Percentiles rank a stretch among this genome's conserved stretches.
phyloP scores from a whole-genome alignment of 345 rosid genomes.

The Melaleuca alternifolia region DNA sequence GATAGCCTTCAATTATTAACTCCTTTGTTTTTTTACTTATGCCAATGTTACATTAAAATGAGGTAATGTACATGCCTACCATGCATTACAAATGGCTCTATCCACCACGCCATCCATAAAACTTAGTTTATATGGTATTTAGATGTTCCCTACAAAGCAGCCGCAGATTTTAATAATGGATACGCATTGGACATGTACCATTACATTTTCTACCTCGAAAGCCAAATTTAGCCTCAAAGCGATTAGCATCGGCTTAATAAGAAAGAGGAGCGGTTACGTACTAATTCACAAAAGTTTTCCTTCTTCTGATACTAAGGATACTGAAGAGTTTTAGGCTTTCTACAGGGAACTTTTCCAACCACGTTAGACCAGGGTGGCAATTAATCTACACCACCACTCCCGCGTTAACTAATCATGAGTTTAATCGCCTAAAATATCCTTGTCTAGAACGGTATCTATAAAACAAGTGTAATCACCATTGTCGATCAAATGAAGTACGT shows the following conservation, averaged over 20 bases:
- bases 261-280: background rate
- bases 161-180: background rate
- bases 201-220: background rate
- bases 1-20: background rate
- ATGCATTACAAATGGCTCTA: background rate
- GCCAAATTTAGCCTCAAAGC: background rate
- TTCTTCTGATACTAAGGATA: background rate
- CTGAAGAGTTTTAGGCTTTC: background rate
- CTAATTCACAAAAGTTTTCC: background rate
- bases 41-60: background rate
- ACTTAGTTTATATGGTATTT: background rate
- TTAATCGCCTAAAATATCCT: background rate
- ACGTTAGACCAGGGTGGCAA: background rate
- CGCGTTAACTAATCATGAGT: background rate
- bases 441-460: too few relatives aligned
- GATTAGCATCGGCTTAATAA: background rate
- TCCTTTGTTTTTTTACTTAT: background rate
- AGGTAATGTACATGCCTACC: background rate
- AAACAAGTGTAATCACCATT: too few relatives aligned
- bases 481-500: rapidly evolving
- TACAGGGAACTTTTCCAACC: background rate
- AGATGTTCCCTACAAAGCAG: background rate
- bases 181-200: background rate
- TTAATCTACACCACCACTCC: background rate
- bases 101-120: background rate